Base-by-base conservation (phyloP, 164 flowering plant species). In the Vitis rotundifolia region DNA sequence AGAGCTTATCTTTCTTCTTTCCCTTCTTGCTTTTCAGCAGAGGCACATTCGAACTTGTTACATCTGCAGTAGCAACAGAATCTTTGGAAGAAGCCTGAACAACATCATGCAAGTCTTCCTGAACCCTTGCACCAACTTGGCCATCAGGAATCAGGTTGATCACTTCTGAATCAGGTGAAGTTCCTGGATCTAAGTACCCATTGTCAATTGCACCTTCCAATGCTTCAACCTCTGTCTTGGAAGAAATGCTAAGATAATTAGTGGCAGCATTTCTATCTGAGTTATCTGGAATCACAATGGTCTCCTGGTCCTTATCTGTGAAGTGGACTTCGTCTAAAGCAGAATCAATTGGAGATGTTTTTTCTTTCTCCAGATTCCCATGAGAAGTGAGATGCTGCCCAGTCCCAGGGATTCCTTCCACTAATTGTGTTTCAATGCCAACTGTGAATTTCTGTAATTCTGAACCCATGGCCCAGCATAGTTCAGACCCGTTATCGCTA, bases 81-180 rank as follows among this genome's bases (percentile, higher is more conserved):
- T 9, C 76, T 55, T 76, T 53, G 9, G 80, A 68, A 37, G 78
- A 75, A 71, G 63, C 63, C 63, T 76, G 65, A 76, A 59, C 70
- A 64, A 64, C 22, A 78, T 81, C 78, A 49, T 69, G 72, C 61
- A 77, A 53, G 29, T 69, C 75, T 67, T 81, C 86, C 49, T 73
- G 73, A 70, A 60, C 75, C 58, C 67, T 77, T 56, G 60, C 66
- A 68, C 66, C 69, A 56, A 60, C 66, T 31, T 63, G 74, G 50
- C 69, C 63, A 67, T 86, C 92, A 22, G 82, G 89, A 70, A 79
- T 56, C 59, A 71, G 44, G 78, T 90, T 85, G 18, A 87, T 85
- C 73, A 90, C 95, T 87, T 89, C 95, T 61, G 92, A 91, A 82
- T 91, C 97, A 72, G 97, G 97, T 60, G 98, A 91, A 69, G 93